Evolutionary conservation across 305 asterid species (phyloP).

Genomic region (Withania somnifera): DNA sequence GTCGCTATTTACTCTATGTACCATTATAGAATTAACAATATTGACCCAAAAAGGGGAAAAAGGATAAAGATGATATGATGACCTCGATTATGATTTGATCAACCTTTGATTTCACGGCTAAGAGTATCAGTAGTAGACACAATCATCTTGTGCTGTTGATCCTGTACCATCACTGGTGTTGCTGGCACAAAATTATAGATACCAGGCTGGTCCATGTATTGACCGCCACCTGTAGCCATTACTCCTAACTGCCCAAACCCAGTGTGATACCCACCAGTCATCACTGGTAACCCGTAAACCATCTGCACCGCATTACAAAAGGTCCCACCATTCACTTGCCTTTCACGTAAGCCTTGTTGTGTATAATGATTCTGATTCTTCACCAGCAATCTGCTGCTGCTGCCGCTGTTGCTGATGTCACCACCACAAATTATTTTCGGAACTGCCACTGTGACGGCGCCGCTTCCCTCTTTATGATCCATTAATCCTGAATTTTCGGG

Average conservation of each 20-base stretch:
- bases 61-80: background rate
- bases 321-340: constrained; percentile 8
- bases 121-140: constrained; percentile 11
- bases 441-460: background rate
- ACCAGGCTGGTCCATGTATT: constrained; percentile 32
- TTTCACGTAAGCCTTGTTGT: background rate
- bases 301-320: constrained; percentile 5
- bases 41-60: background rate
- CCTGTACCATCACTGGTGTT: constrained; percentile 14
- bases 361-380: constrained; percentile 1
- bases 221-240: constrained; percentile 20
- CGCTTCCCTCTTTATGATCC: background rate
- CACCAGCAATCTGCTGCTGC: background rate
- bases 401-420: no score
- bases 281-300: constrained; percentile 35
- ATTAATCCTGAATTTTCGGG: constrained; percentile 15
- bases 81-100: constrained; percentile 8
- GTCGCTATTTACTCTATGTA: constrained; percentile 6
- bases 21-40: background rate
- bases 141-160: constrained; percentile 6
- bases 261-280: constrained; percentile 17
- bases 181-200: constrained; percentile 32
- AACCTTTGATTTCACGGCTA: constrained; percentile 14
- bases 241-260: constrained; percentile 18
- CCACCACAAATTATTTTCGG: background rate